Conservation (phyloP, 2,329 filamentous ascomycete species). For the Colletotrichum melonis region DNA sequence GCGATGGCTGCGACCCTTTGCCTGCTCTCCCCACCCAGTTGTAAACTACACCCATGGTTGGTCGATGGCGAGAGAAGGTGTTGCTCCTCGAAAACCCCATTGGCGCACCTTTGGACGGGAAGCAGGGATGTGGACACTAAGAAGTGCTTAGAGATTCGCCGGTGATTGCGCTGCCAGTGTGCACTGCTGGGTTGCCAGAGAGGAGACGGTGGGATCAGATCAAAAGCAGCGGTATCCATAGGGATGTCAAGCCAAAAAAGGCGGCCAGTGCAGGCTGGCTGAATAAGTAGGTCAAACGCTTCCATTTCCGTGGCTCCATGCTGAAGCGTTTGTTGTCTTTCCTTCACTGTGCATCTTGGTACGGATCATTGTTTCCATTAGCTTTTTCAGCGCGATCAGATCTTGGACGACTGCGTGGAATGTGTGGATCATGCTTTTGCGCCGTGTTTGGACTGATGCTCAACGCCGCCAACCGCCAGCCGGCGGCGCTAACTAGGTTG, state of each 20-base stretch:
- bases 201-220: constrained; percentile 17
- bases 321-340: background rate
- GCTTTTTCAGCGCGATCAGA: constrained; percentile 27
- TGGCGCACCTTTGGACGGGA: constrained; percentile 30
- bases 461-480: constrained; percentile 1
- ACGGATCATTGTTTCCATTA: constrained; percentile 18
- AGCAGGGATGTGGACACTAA: constrained; percentile 30
- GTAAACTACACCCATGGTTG: constrained; percentile 13
- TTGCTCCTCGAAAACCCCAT: background rate
- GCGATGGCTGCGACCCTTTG: constrained; percentile 26
- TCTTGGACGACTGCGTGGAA: constrained; percentile 32
- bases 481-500: background rate
- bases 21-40: constrained; percentile 14
- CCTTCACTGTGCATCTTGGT: background rate
- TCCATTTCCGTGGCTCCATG: background rate
- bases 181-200: constrained; percentile 14
- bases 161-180: constrained; percentile 11
- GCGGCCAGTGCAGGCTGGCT: constrained; percentile 1
- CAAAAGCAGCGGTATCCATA: constrained; percentile 10
- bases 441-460: constrained; percentile 25
- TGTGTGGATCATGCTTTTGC: constrained; percentile 35
- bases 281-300: constrained; percentile 2
- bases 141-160: constrained; percentile 17
- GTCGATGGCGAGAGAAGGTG: background rate
- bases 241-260: background rate